phyloP scores from a whole-genome alignment of 257 asterid species.

The Fraxinus anomala region DNA sequence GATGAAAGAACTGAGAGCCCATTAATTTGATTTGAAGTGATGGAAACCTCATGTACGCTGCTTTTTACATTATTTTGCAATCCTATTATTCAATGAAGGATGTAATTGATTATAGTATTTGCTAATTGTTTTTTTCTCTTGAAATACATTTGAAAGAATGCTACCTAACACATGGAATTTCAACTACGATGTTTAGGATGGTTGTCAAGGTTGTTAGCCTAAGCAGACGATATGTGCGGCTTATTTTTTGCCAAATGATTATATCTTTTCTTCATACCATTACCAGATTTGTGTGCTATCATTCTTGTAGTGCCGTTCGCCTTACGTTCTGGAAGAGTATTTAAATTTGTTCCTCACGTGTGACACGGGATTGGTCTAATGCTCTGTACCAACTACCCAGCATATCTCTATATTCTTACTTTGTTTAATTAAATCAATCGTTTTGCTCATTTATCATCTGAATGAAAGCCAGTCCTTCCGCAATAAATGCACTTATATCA shows the following conservation, averaged over 20 bases:
- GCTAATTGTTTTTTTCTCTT: background rate
- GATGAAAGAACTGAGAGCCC: background rate
- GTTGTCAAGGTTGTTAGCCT: constrained; percentile 10
- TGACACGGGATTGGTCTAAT: constrained; percentile 14
- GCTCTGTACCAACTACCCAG: constrained; percentile 1
- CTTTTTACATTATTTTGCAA: background rate
- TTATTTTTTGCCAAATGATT: background rate
- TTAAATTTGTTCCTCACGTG: constrained; percentile 4
- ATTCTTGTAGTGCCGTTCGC: background rate
- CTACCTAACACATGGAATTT: background rate
- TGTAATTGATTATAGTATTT: background rate
- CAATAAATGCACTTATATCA: constrained; percentile 7
- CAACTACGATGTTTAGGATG: background rate
- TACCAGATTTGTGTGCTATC: background rate
- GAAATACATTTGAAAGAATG: background rate
- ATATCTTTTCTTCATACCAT: background rate
- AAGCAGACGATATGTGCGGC: constrained; percentile 3
- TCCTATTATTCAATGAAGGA: background rate
- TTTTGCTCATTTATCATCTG: background rate
- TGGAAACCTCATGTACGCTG: background rate
- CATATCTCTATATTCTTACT: constrained; percentile 1
- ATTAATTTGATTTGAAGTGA: background rate
- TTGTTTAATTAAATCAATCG: background rate
- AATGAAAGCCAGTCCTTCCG: constrained; percentile 4
- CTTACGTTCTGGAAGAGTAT: constrained; percentile 10